phyloP scores from a whole-genome alignment of 169 alveolate genomes.

The Eimeria sp. region DNA sequence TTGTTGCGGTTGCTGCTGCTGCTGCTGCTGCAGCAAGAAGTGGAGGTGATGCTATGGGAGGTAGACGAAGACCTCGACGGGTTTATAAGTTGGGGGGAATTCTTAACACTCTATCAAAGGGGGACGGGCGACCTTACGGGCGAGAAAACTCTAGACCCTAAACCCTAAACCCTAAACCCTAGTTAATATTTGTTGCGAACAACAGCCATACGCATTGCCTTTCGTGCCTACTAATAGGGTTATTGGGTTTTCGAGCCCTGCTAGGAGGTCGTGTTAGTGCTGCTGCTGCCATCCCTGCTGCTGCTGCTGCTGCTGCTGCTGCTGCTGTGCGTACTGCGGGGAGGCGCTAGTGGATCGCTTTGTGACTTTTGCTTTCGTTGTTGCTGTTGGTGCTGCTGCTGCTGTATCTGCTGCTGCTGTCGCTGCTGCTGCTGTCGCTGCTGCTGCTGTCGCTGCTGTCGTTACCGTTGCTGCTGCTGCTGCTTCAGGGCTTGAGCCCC shows the following conservation, averaged over 20 bases:
- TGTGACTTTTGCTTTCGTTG: not conserved
- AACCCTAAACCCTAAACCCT: slow-evolving; percentile 31
- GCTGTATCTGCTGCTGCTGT: slow-evolving; percentile 12
- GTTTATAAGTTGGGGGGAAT: slow-evolving; percentile 92
- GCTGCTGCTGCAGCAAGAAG: slow-evolving; percentile 85
- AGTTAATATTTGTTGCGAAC: not conserved
- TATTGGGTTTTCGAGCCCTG: not conserved
- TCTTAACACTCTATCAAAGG: slow-evolving; percentile 94
- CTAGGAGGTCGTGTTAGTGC: not conserved
- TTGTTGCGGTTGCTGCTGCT: slow-evolving; percentile 15
- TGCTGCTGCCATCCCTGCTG: slow-evolving; percentile 4
- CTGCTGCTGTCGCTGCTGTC: slow-evolving; percentile 10
- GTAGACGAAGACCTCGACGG: slow-evolving; percentile 96
- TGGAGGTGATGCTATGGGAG: slow-evolving; percentile 94
- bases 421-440: slow-evolving; percentile 17
- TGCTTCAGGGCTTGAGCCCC: slow-evolving; percentile 93
- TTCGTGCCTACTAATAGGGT: not conserved
- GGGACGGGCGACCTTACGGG: slow-evolving; percentile 92
- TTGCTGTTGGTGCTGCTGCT: slow-evolving; percentile 37
- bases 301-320: slow-evolving; percentile 29
- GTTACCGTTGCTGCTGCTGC: slow-evolving; percentile 25
- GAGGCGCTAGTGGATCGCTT: not conserved
- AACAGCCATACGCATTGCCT: not conserved
- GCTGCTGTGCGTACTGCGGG: not conserved
- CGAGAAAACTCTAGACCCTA: slow-evolving; percentile 42